A percentile compares a stretch with the other conserved stretches of the same genome.
phyloP scores from a whole-genome alignment of 208 protist genomes.

The Trypanosoma grayi region DNA sequence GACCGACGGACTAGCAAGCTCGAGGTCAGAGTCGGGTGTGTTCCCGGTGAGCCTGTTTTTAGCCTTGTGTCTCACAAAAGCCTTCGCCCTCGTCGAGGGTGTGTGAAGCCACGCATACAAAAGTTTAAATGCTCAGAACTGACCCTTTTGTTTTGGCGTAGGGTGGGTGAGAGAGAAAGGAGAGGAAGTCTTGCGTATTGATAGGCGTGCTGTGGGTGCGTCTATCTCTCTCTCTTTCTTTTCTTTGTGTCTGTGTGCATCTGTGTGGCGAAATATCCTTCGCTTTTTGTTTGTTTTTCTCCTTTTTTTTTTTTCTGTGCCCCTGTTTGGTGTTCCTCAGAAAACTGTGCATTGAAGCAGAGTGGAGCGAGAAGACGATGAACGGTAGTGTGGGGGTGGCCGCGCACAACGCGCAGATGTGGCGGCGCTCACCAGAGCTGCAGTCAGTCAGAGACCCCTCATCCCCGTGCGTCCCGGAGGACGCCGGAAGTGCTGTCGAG shows the following conservation, averaged over 20 bases:
- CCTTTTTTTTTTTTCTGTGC: background rate
- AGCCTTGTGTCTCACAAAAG: constrained; percentile 20
- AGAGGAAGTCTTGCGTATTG: no score
- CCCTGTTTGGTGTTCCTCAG: background rate
- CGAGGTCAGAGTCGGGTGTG: constrained; percentile 3
- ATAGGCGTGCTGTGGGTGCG: no score
- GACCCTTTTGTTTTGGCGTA: no score
- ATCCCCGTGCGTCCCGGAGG: background rate
- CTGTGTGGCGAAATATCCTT: background rate
- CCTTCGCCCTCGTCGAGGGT: constrained; percentile 11
- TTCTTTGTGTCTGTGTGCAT: constrained; percentile 3
- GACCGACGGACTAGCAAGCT: background rate
- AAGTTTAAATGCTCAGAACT: no score
- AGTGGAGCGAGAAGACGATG: constrained; percentile 1
- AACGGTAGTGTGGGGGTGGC: background rate
- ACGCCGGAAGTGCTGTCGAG: background rate
- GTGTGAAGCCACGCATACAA: no score
- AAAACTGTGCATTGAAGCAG: background rate
- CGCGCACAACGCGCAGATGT: background rate
- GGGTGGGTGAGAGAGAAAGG: no score
- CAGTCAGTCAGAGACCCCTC: background rate
- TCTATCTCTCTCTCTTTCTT: constrained; percentile 17
- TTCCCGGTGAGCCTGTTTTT: constrained; percentile 26
- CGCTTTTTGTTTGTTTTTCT: constrained; percentile 21
- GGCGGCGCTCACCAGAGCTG: constrained; percentile 14